These are phyloP conservation scores for Gypsophila paniculata DNA, from an alignment of 179 eudicot species.

Conservation along the genomic window DNA sequence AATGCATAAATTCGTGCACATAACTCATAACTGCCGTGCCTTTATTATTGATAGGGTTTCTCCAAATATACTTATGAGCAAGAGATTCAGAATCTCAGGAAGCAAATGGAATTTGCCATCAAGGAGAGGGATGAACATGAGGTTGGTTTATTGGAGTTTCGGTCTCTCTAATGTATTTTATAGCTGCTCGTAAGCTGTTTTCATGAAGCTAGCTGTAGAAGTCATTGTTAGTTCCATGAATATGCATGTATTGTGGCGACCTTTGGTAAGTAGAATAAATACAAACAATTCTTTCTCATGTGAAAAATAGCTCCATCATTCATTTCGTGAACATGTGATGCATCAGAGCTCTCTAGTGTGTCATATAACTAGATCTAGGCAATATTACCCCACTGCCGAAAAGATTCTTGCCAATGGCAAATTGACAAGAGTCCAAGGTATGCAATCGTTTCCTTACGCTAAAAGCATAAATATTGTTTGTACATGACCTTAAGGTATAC, in stretches of 20 bases:
- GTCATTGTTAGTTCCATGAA: too few species aligned
- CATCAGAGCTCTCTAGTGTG: background rate
- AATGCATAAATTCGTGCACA: background rate
- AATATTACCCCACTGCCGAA: too few species aligned
- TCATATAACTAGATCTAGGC: too few species aligned
- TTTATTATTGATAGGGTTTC: constrained; percentile 38
- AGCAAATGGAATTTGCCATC: constrained; percentile 46
- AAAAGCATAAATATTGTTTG: too few species aligned
- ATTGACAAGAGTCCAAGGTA: too few species aligned
- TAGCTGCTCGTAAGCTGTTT: background rate
- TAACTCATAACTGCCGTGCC: constrained; percentile 4
- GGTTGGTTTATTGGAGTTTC: constrained; percentile 38
- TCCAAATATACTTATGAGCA: constrained; percentile 39
- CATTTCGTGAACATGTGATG: background rate
- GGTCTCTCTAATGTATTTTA: background rate
- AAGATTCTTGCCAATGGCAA: too few species aligned
- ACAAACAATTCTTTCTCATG: background rate
- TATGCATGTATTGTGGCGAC: too few species aligned
- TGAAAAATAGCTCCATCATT: background rate
- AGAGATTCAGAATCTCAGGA: constrained; percentile 59
- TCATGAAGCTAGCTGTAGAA: too few species aligned
- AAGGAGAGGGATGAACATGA: constrained; percentile 62
- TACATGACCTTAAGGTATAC: too few species aligned
- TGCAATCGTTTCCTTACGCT: too few species aligned
- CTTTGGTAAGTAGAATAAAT: background rate